Evolutionary conservation across 148 eudicot genomes (phyloP), one percentile per base, ranked within the genome.

Genomic region (Arbutus unedo): DNA sequence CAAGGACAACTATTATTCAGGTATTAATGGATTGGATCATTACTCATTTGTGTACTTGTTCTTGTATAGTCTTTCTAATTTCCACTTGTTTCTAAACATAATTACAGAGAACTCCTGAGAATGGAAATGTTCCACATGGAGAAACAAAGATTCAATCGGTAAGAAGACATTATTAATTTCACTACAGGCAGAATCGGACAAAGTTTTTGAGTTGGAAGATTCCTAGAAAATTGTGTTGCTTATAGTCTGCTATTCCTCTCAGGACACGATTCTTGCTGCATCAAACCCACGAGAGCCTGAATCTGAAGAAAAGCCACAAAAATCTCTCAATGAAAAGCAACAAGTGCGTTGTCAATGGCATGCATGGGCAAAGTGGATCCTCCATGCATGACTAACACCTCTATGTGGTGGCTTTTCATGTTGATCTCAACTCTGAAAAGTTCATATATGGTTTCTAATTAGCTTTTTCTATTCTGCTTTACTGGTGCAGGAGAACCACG

Each of bases 291-390:
- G 89, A 77, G 92, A 88, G 82, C 88, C 91, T 84, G 90, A 88
- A 80, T 87, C 94, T 43, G 99, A 97, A 87, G 98, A 94, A 84
- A 93, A 88, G 84, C 97, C 99, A 21, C 99, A 96, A 84, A 92
- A 90, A 86, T 90, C 96, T 74, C 98, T 96, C 45, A 94, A 96
- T 83, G 99, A 94, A 80, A 96, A 93, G 89, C 98, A 94, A 85
- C 98, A 93, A 88, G 99, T 96, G n/a, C 82, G 90, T 84, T 78
- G 68, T 8, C 38, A 2, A 18, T 38, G 49, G 51, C n/a, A 38
- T 71, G 18, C n/a, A 50, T 64, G 15, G 73, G 56, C 74, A 1
- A 71, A 68, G 38, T 38, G 64, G 15, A 38, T 81, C 62, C 66
- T 25, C 51, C 64, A 38, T 80, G 16, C 83, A 23, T 57, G 54